These are phyloP conservation scores for Fusarium redolens DNA, from an alignment of 2,329 filamentous ascomycete species.

Conservation along the genomic window DNA sequence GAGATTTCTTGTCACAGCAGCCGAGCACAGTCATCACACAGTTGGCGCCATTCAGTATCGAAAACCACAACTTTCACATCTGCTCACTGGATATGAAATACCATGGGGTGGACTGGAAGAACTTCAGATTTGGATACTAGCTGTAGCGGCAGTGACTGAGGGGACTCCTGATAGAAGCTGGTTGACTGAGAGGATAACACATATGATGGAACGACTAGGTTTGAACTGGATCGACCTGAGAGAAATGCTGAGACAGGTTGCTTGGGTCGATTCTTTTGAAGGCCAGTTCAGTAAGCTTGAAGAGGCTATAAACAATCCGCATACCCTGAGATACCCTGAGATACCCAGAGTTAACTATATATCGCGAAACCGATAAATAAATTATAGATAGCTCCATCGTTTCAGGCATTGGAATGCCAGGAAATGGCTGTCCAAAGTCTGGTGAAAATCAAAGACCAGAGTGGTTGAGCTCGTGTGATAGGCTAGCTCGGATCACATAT, in stretches of 20 bases:
- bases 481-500: conserved; percentile 5
- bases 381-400: not conserved
- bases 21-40: conserved; percentile 4
- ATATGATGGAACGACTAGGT: not conserved
- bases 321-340: too few relatives aligned
- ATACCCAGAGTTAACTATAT: not conserved
- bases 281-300: not conserved
- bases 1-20: not conserved
- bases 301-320: not conserved
- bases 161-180: not conserved
- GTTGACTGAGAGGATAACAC: not conserved
- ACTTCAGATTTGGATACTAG: not conserved
- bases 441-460: not conserved
- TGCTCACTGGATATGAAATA: not conserved
- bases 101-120: not conserved
- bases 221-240: not conserved
- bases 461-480: not conserved
- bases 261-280: conserved; percentile 1
- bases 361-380: not conserved
- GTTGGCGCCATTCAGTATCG: not conserved
- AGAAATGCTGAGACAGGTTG: not conserved
- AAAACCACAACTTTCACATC: not conserved
- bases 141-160: not conserved
- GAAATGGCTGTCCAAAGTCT: not conserved
- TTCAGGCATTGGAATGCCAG: not conserved